Evolutionary conservation across 108 stramenopile species (phyloP).

Genomic region (Nitzschia inconspicua): DNA sequence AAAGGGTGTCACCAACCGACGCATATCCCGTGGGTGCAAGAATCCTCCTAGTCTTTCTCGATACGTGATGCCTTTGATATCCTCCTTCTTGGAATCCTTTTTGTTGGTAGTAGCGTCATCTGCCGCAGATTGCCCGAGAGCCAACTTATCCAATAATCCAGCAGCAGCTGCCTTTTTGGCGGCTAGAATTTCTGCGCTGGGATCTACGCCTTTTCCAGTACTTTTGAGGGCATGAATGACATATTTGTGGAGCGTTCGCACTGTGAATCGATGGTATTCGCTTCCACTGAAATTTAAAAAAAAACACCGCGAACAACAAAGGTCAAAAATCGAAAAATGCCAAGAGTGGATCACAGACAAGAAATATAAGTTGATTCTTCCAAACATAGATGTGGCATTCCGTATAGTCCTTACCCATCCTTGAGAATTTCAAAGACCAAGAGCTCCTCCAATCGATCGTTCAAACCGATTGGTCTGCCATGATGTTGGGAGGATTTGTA

Average conservation of each 20-base stretch:
- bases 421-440: slow-evolving; percentile 67
- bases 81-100: neutral
- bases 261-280: slow-evolving; percentile 28
- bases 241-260: slow-evolving; percentile 64
- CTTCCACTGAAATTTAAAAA: slow-evolving; percentile 11
- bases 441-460: slow-evolving; percentile 63
- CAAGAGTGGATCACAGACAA: neutral
- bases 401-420: slow-evolving; percentile 44
- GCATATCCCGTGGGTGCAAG: slow-evolving; percentile 91
- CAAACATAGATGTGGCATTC: neutral
- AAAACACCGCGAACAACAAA: no score
- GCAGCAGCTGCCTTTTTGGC: neutral
- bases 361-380: neutral
- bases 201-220: neutral
- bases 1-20: slow-evolving; percentile 87
- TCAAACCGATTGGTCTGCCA: slow-evolving; percentile 2
- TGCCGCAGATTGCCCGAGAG: neutral
- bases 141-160: neutral
- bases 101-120: neutral
- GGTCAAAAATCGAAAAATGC: neutral
- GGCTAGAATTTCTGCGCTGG: neutral
- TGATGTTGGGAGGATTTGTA: neutral
- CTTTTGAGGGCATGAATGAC: slow-evolving; percentile 50
- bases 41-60: slow-evolving; percentile 77
- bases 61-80: slow-evolving; percentile 22